Base-by-base conservation (phyloP, 1,139 yeast genomes). In the Taphrina flavorubra region DNA sequence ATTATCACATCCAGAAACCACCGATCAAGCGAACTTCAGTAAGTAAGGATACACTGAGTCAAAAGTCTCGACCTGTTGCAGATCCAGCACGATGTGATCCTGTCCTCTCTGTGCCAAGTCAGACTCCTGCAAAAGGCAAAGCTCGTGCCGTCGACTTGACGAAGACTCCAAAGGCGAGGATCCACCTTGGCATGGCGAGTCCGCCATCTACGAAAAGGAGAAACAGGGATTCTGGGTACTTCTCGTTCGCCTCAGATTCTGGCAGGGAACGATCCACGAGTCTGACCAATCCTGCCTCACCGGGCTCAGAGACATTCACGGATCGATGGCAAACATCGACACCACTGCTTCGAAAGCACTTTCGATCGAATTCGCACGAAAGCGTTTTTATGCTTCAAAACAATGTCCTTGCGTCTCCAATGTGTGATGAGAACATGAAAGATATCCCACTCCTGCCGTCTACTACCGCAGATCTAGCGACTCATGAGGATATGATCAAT, bases 211-310 rank as follows among this genome's bases (percentile, higher is more conserved):
- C 59, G 6, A 18, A 31, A 46, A 39, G 18, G 36, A 44, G 51
- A 11, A 36, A 40, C 4, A 44, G 61, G 11, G 67, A 63, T 55
- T 63, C 67, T 5, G 67, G 67, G 13, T 63, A 63, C 39, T 63
- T 63, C 61, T 63, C 67, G 7, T 36, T 63, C 51, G 47, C 60
- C 8, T 58, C 62, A 18, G 51, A 42, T 1, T 16, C 51, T 4
- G 51, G 55, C 14, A 47, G 67, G 16, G 67, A 63, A n/a, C 31
- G 67, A 16, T 63, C 67, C 5, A n/a, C 61, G 11, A 49, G 59
- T 6, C 37, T 31, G 36, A 20, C 47, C 2, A 51, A 55, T 46
- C 67, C 60, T 8, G 40, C 61, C 8, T 53, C 67, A 7, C 67
- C 67, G 11, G 10, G 49, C 37, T 14, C 49, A 14, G 49, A 39